Evolutionary conservation across 176 grass and related monocot genomes (phyloP).

Genomic region (Cocos nucifera): DNA sequence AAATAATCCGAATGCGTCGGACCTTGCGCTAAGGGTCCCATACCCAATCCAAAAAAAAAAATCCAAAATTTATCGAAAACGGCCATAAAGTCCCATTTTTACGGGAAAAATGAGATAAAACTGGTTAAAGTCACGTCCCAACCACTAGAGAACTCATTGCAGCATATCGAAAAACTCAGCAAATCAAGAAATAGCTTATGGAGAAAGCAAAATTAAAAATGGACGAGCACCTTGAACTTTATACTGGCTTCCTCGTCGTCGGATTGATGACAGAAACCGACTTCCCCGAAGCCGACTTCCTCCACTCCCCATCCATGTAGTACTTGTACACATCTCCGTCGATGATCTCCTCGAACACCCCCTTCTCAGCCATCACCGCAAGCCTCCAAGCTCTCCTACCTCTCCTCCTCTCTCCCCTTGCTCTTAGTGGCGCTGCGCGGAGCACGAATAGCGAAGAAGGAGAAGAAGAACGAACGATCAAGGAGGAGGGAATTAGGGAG

Average conservation of each 20-base stretch:
- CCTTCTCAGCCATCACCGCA: slow-evolving; percentile 44
- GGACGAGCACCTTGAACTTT: slow-evolving; percentile 67
- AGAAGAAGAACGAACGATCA: not conserved
- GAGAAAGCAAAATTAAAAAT: no score
- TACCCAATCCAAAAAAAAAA: no score
- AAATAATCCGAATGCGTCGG: no score
- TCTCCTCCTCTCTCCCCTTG: not conserved
- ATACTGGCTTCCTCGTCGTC: slow-evolving; percentile 77
- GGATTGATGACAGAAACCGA: slow-evolving; percentile 90
- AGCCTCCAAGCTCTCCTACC: not conserved
- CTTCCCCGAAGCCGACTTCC: slow-evolving; percentile 64
- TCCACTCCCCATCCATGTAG: slow-evolving; percentile 90
- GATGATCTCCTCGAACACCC: slow-evolving; percentile 56
- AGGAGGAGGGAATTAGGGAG: no score
- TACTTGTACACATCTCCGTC: slow-evolving; percentile 80
- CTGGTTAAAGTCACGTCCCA: no score
- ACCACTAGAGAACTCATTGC: no score
- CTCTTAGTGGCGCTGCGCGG: not conserved
- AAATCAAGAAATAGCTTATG: no score
- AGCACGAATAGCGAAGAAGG: not conserved
- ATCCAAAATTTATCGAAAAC: no score
- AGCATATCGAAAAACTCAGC: no score
- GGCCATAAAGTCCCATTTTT: no score
- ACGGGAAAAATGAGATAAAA: no score
- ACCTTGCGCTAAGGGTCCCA: no score